Evolutionary conservation across 208 protist species (phyloP).

Genomic region (Acanthamoeba lenticulata): DNA sequence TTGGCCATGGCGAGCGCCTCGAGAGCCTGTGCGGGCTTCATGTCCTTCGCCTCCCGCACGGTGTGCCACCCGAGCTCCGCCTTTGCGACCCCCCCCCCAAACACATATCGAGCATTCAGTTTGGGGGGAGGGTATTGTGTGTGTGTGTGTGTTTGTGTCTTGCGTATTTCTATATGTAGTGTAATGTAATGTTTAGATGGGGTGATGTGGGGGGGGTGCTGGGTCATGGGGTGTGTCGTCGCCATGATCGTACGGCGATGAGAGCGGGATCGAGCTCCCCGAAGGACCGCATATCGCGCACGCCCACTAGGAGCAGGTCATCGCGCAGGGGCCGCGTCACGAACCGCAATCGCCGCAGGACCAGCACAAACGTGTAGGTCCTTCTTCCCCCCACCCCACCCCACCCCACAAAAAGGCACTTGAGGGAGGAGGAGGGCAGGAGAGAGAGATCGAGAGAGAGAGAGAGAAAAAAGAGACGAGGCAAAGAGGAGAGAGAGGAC

Average conservation of each 20-base stretch:
- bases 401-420: too few relatives aligned
- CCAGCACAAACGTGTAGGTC: neutral
- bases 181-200: too few relatives aligned
- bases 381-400: too few relatives aligned
- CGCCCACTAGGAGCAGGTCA: neutral
- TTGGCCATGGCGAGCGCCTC: neutral
- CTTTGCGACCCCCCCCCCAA: neutral
- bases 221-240: too few relatives aligned
- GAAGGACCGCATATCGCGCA: neutral
- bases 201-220: too few relatives aligned
- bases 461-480: neutral
- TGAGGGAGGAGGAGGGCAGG: too few relatives aligned
- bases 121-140: too few relatives aligned
- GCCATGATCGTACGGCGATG: neutral
- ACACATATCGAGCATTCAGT: too few relatives aligned
- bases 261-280: neutral
- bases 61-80: neutral
- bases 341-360: neutral
- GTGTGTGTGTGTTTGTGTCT: too few relatives aligned
- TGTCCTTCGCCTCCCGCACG: neutral
- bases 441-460: neutral
- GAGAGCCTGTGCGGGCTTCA: neutral
- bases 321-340: neutral
- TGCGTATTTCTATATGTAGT: too few relatives aligned
- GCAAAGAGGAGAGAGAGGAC: neutral